A percentile compares a stretch with the other conserved stretches of the same genome.
These are phyloP conservation scores for Triticum monococcum DNA, from an alignment of 176 grass and related monocot species.

Conservation along the genomic window DNA sequence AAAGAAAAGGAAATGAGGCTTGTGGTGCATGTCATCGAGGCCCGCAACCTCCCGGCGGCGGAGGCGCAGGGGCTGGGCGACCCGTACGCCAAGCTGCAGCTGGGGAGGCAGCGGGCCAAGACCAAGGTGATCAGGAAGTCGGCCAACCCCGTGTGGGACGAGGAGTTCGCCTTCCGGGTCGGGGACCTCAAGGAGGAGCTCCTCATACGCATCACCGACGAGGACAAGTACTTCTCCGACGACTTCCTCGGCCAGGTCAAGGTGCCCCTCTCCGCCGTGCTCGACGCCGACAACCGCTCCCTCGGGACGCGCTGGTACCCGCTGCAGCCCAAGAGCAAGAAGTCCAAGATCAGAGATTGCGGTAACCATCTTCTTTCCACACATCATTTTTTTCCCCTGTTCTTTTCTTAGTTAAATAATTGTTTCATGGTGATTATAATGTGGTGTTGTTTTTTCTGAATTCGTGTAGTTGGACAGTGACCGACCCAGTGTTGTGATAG, in stretches of 20 bases:
- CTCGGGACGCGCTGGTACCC: conserved; percentile 74
- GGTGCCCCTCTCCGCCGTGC: conserved; percentile 65
- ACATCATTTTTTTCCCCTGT: background rate
- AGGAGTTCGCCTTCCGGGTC: conserved; percentile 83
- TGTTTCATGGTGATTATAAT: background rate
- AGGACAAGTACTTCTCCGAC: conserved; percentile 87
- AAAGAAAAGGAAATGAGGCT: conserved; percentile 46
- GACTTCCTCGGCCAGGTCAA: conserved; percentile 86
- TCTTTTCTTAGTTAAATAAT: background rate
- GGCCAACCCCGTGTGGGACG: conserved; percentile 69
- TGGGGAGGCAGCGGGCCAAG: conserved; percentile 68
- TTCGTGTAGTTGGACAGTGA: background rate
- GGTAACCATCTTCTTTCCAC: conserved; percentile 20
- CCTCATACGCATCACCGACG: conserved; percentile 56
- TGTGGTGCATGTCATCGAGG: conserved; percentile 70
- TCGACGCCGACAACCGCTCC: conserved; percentile 70
- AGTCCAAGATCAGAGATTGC: conserved; percentile 70
- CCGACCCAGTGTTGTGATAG: too few relatives aligned
- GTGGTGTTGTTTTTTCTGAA: background rate
- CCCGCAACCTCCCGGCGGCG: conserved; percentile 55
- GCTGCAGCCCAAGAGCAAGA: conserved; percentile 80
- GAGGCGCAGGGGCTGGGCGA: conserved; percentile 61
- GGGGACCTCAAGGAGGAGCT: conserved; percentile 78
- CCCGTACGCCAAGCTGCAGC: conserved; percentile 69
- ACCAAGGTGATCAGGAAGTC: conserved; percentile 63